Percentiles rank a stretch among this genome's conserved stretches.
Evolutionary conservation across 768 basidiomycete species (phyloP).

Genomic region (Mycena indigotica): DNA sequence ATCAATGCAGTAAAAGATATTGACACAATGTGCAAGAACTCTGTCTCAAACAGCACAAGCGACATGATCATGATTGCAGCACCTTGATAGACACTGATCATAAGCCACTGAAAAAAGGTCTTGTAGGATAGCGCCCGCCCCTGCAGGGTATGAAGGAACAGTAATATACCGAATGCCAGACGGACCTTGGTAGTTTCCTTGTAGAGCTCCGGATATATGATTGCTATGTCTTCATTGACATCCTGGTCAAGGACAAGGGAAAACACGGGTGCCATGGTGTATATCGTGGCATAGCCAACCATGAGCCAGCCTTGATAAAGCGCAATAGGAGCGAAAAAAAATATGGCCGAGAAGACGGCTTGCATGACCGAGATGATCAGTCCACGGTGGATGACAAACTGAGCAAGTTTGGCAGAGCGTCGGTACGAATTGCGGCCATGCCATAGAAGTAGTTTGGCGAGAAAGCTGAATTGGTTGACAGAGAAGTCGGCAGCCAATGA

Average conservation of each 20-base stretch:
- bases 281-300: constrained; percentile 94
- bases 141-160: constrained; percentile 40
- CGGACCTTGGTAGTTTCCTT: constrained; percentile 94
- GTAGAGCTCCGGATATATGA: constrained; percentile 96
- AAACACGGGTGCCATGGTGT: constrained; percentile 99
- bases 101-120: constrained; percentile 97
- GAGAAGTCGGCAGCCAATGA: constrained; percentile 99
- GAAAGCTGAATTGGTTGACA: constrained; percentile 92
- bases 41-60: constrained; percentile 92
- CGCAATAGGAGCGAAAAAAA: constrained; percentile 94
- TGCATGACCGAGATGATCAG: constrained; percentile 98
- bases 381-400: constrained; percentile 98
- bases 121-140: constrained; percentile 94
- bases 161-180: neutral
- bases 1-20: constrained; percentile 97
- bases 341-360: constrained; percentile 91
- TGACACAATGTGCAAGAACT: constrained; percentile 96
- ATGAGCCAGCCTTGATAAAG: constrained; percentile 98
- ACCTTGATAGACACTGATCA: constrained; percentile 98
- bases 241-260: constrained; percentile 95
- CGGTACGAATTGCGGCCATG: constrained; percentile 99
- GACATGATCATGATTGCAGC: constrained; percentile 99
- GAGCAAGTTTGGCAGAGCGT: constrained; percentile 94
- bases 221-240: constrained; percentile 91
- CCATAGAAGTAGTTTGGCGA: constrained; percentile 97